A percentile compares a stretch with the other conserved stretches of the same genome.
phyloP scores from a whole-genome alignment of 306 rosid species.

The Spatholobus suberectus region DNA sequence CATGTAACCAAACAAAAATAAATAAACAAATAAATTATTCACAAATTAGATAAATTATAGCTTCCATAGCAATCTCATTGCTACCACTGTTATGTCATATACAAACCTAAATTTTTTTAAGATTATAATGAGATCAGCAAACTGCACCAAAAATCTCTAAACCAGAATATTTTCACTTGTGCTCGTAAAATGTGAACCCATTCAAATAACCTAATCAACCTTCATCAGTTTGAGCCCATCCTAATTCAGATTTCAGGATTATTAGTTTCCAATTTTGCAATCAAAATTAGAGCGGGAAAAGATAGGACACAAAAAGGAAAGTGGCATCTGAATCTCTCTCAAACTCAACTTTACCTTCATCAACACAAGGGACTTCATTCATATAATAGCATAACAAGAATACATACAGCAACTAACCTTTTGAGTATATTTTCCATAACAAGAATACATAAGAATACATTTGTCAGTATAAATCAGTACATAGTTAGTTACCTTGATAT shows the following conservation, averaged over 20 bases:
- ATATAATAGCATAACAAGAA: conserved; percentile 15
- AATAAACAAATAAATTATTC: background rate
- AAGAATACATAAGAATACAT: conserved; percentile 14
- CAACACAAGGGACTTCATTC: conserved; percentile 14
- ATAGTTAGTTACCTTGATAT: conserved; percentile 63
- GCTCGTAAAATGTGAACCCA: background rate
- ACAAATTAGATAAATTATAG: background rate
- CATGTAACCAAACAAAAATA: background rate
- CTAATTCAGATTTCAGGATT: background rate
- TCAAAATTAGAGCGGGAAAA: background rate
- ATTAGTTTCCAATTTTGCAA: background rate
- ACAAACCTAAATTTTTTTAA: background rate
- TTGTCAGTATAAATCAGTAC: background rate
- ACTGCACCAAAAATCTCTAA: background rate
- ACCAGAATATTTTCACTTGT: background rate
- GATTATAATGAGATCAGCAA: background rate
- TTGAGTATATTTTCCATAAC: conserved; percentile 16
- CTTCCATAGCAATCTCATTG: background rate
- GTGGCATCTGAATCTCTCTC: background rate
- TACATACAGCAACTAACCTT: conserved; percentile 1
- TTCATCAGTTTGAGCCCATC: background rate
- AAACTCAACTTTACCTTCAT: conserved; percentile 13
- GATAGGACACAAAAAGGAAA: background rate
- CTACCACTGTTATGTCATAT: background rate
- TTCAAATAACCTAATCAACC: conserved; percentile 2